Percentiles rank a stretch among this genome's conserved stretches.
These are phyloP conservation scores for Dothiorella sarmentorum DNA, from an alignment of 2,329 filamentous ascomycete genomes.

Conservation along the genomic window DNA sequence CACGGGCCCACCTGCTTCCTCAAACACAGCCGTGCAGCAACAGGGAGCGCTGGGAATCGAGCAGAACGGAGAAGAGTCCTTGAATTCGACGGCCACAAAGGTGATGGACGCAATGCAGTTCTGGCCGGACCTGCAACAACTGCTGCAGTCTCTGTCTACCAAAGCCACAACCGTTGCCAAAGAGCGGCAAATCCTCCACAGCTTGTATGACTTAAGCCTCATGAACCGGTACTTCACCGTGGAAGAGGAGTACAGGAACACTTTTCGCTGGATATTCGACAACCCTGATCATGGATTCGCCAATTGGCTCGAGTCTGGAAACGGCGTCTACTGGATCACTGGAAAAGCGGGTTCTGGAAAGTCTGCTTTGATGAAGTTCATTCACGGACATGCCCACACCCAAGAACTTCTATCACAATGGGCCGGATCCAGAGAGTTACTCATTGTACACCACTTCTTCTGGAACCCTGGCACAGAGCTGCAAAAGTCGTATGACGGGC, in stretches of 20 bases:
- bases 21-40: neutral
- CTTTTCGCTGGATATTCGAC: slow-evolving; percentile 20
- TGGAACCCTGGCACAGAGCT: slow-evolving; percentile 29
- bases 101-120: neutral
- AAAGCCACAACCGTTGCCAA: neutral
- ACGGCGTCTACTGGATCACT: slow-evolving; percentile 36
- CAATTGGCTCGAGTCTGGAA: neutral
- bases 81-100: neutral
- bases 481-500: slow-evolving; percentile 27
- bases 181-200: neutral
- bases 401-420: slow-evolving; percentile 22
- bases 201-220: neutral
- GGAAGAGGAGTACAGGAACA: slow-evolving; percentile 15
- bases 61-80: neutral
- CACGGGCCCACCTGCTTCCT: too few relatives aligned
- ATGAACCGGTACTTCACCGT: slow-evolving; percentile 1
- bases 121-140: neutral
- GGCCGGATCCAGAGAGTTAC: slow-evolving; percentile 15
- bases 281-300: neutral
- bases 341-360: slow-evolving; percentile 37
- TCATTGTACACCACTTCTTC: slow-evolving; percentile 29
- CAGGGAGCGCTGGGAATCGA: neutral
- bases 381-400: slow-evolving; percentile 22
- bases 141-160: neutral
- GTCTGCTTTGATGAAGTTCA: slow-evolving; percentile 32